phyloP scores from a whole-genome alignment of 2,329 filamentous ascomycete genomes.

The Scopulariopsis brevicaulis region DNA sequence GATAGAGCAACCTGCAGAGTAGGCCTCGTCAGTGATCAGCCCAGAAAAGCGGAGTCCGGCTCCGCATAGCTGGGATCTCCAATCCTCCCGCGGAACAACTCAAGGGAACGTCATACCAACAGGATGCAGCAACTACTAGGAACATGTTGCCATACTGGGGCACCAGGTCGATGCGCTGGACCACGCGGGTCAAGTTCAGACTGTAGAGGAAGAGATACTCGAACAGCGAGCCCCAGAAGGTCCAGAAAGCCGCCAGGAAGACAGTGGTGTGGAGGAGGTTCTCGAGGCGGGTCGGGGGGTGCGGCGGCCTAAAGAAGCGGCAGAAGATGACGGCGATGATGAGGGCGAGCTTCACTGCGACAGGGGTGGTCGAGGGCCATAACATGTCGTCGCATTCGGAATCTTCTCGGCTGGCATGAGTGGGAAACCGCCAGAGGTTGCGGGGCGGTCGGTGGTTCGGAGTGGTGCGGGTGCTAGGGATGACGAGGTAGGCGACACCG shows the following conservation, averaged over 20 bases:
- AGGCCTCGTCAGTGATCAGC: background rate
- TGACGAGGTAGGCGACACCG: background rate
- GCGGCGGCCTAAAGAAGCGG: constrained; percentile 10
- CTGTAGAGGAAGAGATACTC: constrained; percentile 7
- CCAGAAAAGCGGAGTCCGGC: background rate
- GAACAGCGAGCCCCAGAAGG: constrained; percentile 6
- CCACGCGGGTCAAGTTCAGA: constrained; percentile 2
- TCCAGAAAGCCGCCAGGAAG: constrained; percentile 9
- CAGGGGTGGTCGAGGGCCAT: constrained; percentile 5
- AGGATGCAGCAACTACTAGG: constrained; percentile 6
- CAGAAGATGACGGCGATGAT: constrained; percentile 9
- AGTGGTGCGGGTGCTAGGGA: background rate
- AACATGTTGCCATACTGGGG: constrained; percentile 9
- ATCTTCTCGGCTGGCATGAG: background rate
- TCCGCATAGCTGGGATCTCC: background rate
- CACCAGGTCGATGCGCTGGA: constrained; percentile 6
- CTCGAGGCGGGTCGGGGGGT: constrained; percentile 8
- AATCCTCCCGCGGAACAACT: background rate
- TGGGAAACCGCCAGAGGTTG: background rate
- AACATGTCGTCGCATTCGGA: constrained; percentile 5
- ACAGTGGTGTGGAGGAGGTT: constrained; percentile 9
- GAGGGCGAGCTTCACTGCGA: constrained; percentile 9
- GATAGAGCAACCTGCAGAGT: constrained; percentile 59
- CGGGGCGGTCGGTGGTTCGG: background rate
- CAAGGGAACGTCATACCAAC: constrained; percentile 6